phyloP scores from a whole-genome alignment of 768 basidiomycete genomes.

The Ramaria sp. region DNA sequence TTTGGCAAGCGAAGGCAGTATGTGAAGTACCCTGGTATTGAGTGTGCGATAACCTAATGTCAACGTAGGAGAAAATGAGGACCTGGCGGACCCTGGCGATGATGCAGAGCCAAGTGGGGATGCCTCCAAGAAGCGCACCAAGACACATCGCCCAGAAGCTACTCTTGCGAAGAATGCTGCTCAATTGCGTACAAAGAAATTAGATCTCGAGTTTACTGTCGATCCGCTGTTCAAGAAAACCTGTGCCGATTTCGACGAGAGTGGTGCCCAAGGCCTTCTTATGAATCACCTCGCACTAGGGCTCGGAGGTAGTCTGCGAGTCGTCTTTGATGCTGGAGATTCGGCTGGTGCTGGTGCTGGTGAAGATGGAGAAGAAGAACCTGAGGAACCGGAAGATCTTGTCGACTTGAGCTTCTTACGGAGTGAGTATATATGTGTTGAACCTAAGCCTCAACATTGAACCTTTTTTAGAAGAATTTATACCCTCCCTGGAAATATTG shows the following conservation, averaged over 20 bases:
- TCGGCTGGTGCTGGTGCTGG: constrained; percentile 63
- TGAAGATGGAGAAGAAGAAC: constrained; percentile 53
- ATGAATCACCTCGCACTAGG: constrained; percentile 91
- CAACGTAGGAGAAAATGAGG: constrained; percentile 44
- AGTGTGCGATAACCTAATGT: constrained; percentile 17
- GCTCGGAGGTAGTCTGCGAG: constrained; percentile 68
- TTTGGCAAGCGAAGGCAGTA: constrained; percentile 55
- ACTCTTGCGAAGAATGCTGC: constrained; percentile 83
- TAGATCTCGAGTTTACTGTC: constrained; percentile 91
- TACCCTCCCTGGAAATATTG: constrained; percentile 56
- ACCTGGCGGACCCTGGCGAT: constrained; percentile 48
- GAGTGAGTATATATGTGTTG: constrained; percentile 28
- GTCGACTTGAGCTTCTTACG: constrained; percentile 56
- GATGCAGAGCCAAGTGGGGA: constrained; percentile 45
- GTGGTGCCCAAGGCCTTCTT: constrained; percentile 87
- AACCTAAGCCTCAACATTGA: background rate
- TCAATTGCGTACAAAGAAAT: constrained; percentile 80
- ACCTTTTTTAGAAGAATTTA: constrained; percentile 45
- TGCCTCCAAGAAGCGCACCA: constrained; percentile 41
- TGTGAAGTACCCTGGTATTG: constrained; percentile 11
- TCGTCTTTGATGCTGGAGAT: constrained; percentile 95
- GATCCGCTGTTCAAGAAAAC: constrained; percentile 98
- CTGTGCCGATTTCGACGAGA: constrained; percentile 96
- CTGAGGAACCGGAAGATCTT: constrained; percentile 54
- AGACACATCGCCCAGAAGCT: constrained; percentile 55